Evolutionary conservation across 73 alveolate genomes (phyloP).

Genomic region (Effrenium voratum): DNA sequence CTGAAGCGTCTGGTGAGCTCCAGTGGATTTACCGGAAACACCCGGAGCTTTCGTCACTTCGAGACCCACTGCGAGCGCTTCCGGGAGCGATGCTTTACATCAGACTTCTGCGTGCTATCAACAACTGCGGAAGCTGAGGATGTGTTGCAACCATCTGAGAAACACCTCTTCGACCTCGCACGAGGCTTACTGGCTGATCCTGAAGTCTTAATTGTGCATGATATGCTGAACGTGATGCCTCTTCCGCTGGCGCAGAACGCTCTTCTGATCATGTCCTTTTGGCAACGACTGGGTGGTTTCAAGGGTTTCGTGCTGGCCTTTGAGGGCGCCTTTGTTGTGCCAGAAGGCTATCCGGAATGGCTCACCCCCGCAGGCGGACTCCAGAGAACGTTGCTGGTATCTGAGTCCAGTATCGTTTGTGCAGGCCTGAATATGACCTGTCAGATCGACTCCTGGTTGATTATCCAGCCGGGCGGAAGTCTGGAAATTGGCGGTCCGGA

Average conservation of each 20-base stretch:
- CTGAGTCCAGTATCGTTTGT: conserved; percentile 80
- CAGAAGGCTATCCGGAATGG: conserved; percentile 54
- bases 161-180: conserved; percentile 64
- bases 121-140: conserved; percentile 26
- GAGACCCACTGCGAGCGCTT: conserved; percentile 43
- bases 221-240: conserved; percentile 66
- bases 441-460: conserved; percentile 62
- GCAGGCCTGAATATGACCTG: conserved; percentile 63
- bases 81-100: conserved; percentile 40
- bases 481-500: conserved; percentile 31
- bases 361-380: conserved; percentile 55
- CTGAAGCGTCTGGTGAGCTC: background rate
- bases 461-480: conserved; percentile 68
- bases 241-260: conserved; percentile 83
- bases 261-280: conserved; percentile 36
- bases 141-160: conserved; percentile 68
- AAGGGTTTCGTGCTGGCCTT: conserved; percentile 41
- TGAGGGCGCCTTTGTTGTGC: conserved; percentile 34
- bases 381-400: conserved; percentile 33
- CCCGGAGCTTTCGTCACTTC: no score
- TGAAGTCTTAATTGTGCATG: conserved; percentile 55
- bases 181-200: conserved; percentile 86
- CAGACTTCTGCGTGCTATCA: conserved; percentile 68
- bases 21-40: no score
- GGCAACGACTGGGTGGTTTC: conserved; percentile 88